Percentiles rank a stretch among this genome's conserved stretches.
phyloP scores from a whole-genome alignment of 2,329 filamentous ascomycete genomes.

The Didymella pinodella region DNA sequence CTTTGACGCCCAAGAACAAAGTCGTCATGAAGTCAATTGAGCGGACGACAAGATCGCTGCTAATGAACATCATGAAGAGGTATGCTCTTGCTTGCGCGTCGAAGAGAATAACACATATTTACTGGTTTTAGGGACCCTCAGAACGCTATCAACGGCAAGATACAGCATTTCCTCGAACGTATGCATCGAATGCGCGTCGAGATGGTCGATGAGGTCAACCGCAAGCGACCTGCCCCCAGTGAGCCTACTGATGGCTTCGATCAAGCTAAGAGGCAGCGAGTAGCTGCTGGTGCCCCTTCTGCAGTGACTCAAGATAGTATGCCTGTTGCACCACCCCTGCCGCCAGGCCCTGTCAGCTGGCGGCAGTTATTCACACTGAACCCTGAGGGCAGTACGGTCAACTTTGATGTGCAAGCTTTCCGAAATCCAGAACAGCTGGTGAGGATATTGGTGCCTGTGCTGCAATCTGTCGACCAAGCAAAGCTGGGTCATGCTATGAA shows the following conservation, averaged over 20 bases:
- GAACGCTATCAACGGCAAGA: slow-evolving; percentile 75
- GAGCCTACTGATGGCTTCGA: slow-evolving; percentile 78
- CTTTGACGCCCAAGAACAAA: slow-evolving; percentile 78
- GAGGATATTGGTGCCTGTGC: slow-evolving; percentile 80
- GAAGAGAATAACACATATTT: slow-evolving; percentile 7
- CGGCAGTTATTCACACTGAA: slow-evolving; percentile 89
- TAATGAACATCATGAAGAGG: slow-evolving; percentile 84
- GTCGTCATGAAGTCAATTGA: slow-evolving; percentile 94
- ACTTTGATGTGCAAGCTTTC: slow-evolving; percentile 83
- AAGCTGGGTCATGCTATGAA: slow-evolving; percentile 77
- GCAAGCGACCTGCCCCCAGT: slow-evolving; percentile 76
- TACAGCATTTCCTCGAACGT: slow-evolving; percentile 87
- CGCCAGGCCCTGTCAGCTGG: slow-evolving; percentile 77
- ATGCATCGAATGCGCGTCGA: slow-evolving; percentile 80
- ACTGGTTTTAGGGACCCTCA: slow-evolving; percentile 72
- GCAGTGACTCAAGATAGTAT: slow-evolving; percentile 35
- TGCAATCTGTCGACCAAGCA: slow-evolving; percentile 74
- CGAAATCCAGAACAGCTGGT: slow-evolving; percentile 75
- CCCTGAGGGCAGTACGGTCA: slow-evolving; percentile 73
- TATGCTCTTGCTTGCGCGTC: slow-evolving; percentile 51
- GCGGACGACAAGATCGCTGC: slow-evolving; percentile 83
- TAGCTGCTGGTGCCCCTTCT: slow-evolving; percentile 62
- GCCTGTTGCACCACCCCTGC: slow-evolving; percentile 72
- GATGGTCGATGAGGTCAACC: slow-evolving; percentile 77
- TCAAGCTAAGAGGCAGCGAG: slow-evolving; percentile 79